Evolutionary conservation across 371 early-diverging fungal species (phyloP).

Genomic region (Mucor racemosus): DNA sequence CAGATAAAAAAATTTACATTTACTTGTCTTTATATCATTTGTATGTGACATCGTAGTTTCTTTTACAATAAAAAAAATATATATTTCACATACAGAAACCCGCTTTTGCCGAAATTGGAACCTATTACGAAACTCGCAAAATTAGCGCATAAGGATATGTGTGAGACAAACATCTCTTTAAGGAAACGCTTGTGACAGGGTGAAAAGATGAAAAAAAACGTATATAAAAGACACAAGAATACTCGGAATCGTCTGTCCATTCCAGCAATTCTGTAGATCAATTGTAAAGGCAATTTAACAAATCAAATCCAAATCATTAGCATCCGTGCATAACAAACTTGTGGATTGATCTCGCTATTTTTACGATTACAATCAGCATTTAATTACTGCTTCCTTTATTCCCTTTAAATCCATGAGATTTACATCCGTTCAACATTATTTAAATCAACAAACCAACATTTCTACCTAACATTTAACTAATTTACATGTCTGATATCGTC

Average conservation of each 20-base stretch:
- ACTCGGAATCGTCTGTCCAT: neutral
- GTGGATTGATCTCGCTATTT: too few species aligned
- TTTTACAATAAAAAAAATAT: too few species aligned
- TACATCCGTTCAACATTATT: neutral
- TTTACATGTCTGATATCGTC: slow-evolving; percentile 20
- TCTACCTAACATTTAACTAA: neutral
- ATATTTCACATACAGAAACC: neutral
- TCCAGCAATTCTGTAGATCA: slow-evolving; percentile 3
- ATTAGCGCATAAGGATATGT: slow-evolving; percentile 15
- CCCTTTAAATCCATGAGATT: neutral
- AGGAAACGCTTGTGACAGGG: neutral
- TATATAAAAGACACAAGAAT: neutral
- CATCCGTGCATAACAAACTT: neutral
- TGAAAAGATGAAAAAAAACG: neutral
- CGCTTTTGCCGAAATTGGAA: neutral
- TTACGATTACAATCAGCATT: neutral
- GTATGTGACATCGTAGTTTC: too few species aligned
- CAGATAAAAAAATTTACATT: neutral
- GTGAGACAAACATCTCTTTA: neutral
- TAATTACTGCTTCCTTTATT: too few species aligned
- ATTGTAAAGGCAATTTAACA: neutral
- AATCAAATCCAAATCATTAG: neutral
- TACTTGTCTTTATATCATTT: too few species aligned
- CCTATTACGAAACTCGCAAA: slow-evolving; percentile 17
- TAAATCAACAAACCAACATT: neutral